Conservation (phyloP, 306 rosid genomes). For the Cicer yamashitae region DNA sequence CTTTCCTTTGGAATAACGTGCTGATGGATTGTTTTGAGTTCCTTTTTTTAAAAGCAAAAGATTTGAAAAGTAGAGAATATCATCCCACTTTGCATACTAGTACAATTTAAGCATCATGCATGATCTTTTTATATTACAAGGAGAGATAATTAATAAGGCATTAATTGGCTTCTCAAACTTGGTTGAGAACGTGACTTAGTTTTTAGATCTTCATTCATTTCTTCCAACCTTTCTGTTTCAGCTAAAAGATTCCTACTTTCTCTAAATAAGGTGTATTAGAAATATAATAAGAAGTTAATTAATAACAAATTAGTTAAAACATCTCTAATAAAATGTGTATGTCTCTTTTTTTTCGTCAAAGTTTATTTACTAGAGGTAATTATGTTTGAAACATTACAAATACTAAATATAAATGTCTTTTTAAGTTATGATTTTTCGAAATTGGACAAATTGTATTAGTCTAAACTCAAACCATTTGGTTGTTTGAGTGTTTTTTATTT, state of each 20-base stretch:
- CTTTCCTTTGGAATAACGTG: constrained; percentile 38
- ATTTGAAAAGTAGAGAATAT: constrained; percentile 36
- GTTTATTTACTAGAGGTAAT: too few relatives aligned
- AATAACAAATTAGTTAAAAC: too few relatives aligned
- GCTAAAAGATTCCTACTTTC: not conserved
- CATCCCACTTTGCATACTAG: constrained; percentile 11
- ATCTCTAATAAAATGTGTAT: too few relatives aligned
- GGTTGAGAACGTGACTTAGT: not conserved
- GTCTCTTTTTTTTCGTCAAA: too few relatives aligned
- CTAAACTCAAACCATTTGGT: too few relatives aligned
- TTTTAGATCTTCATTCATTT: not conserved
- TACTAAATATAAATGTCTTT: too few relatives aligned
- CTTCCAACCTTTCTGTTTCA: not conserved
- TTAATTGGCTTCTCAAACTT: not conserved
- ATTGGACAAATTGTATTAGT: too few relatives aligned
- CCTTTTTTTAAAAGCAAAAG: not conserved
- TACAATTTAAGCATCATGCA: constrained; percentile 30
- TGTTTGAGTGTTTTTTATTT: too few relatives aligned
- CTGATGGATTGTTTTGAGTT: constrained; percentile 27
- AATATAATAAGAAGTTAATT: too few relatives aligned
- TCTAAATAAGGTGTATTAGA: too few relatives aligned
- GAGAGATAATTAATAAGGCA: not conserved
- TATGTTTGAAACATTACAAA: too few relatives aligned
- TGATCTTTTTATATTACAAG: not conserved
- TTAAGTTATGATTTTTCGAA: too few relatives aligned